A percentile compares a stretch with the other conserved stretches of the same genome.
phyloP scores from a whole-genome alignment of 306 rosid species.

The Fragaria iinumae region DNA sequence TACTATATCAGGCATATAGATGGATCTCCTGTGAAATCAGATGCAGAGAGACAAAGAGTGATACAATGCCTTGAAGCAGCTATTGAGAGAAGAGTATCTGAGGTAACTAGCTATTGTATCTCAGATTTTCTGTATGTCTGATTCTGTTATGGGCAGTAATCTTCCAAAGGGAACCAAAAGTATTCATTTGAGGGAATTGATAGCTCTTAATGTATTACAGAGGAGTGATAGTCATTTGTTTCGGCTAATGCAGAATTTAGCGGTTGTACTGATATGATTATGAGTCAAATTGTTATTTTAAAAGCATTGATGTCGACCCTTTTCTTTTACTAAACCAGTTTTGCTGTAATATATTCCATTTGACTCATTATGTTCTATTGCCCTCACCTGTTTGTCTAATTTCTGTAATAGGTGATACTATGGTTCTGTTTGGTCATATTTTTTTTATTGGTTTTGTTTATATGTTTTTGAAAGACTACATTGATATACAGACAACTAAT shows the following conservation, averaged over 20 bases:
- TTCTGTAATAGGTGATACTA: not conserved
- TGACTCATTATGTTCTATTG: conserved; percentile 18
- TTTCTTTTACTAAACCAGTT: not conserved
- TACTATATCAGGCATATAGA: conserved; percentile 85
- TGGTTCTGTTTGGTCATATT: not conserved
- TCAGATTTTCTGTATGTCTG: not conserved
- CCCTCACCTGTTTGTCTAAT: conserved; percentile 23
- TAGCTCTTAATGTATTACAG: not conserved
- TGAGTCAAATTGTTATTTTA: not conserved
- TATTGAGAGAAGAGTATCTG: conserved; percentile 88
- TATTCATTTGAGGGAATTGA: not conserved
- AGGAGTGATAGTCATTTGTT: not conserved
- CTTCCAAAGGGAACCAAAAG: not conserved
- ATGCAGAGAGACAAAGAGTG: conserved; percentile 93
- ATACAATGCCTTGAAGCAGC: conserved; percentile 96
- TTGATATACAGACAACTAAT: conserved; percentile 18
- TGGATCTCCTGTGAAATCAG: conserved; percentile 95
- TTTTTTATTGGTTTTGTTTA: not conserved
- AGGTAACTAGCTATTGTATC: conserved; percentile 40
- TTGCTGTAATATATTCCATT: not conserved
- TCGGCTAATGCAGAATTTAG: not conserved
- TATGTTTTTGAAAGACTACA: conserved; percentile 11
- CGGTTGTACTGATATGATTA: not conserved
- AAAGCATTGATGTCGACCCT: not conserved
- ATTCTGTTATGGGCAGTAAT: not conserved